Evolutionary conservation across 768 basidiomycete genomes (phyloP).

Genomic region (Dendrothele bispora): DNA sequence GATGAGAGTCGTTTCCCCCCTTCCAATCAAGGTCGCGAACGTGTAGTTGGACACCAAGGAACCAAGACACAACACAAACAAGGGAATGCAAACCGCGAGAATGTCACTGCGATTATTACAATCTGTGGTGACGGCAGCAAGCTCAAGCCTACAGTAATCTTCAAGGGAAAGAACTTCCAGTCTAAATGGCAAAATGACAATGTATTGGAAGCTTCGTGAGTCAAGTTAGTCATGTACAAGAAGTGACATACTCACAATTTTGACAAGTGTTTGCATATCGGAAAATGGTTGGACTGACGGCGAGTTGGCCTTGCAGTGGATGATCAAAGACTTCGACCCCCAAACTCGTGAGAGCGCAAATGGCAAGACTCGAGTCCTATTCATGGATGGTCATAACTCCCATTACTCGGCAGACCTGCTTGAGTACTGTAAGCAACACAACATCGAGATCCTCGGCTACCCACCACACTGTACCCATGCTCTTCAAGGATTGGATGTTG

Average conservation of each 20-base stretch:
- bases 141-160: constrained; percentile 12
- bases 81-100: constrained; percentile 25
- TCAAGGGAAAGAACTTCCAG: constrained; percentile 14
- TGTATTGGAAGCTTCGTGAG: constrained; percentile 14
- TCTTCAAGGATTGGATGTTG: constrained; percentile 26
- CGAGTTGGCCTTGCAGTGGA: constrained; percentile 16
- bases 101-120: constrained; percentile 21
- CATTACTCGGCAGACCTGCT: constrained; percentile 4
- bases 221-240: not conserved
- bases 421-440: constrained; percentile 2
- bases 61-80: constrained; percentile 30
- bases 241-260: not conserved
- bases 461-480: constrained; percentile 17
- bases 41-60: constrained; percentile 23
- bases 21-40: constrained; percentile 18
- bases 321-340: constrained; percentile 17
- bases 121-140: constrained; percentile 16
- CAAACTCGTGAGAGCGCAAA: constrained; percentile 9
- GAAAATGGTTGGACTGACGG: constrained; percentile 22
- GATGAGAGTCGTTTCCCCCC: constrained; percentile 34
- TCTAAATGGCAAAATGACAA: constrained; percentile 11
- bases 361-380: constrained; percentile 6
- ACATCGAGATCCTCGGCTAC: no score
- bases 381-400: constrained; percentile 28
- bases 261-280: constrained; percentile 16